Evolutionary conservation across 768 basidiomycete species (phyloP), one percentile per base, ranked within the genome.

Genomic region (Epithele typhae): DNA sequence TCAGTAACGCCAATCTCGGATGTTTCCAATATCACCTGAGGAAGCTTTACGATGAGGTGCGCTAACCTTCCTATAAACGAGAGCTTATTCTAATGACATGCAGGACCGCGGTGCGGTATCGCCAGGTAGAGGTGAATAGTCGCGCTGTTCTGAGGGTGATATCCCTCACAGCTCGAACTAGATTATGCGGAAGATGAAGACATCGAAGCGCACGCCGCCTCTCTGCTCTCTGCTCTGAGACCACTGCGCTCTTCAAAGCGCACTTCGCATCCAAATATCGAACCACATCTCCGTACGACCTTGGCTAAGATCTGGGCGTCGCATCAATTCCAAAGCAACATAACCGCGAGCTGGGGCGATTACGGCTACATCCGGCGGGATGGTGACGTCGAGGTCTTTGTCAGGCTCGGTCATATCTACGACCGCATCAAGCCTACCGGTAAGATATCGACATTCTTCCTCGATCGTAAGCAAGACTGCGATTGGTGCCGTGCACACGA

Each of bases 181-280:
- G 47, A 48, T 15, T 48, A 30, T 19, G 47, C 47, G 3, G 21
- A 42, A n/a, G 47, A 48, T 18, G 47, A 48, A 33, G 47, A 42
- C 19, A 32, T 48, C 4, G 19, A 19, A 5, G 10, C 15, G 0
- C 25, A 32, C 23, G 47, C 47, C 3, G 37, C 36, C 2, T 15
- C 35, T 3, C 34, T 48, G 15, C 47, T 43, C 14, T 9, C 36
- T 3, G 27, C 15, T 17, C 27, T 48, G 14, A 18, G 27, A 22
- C 41, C 4, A 12, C 25, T 24, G 7, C 36, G 36, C n/a, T n/a
- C n/a, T n/a, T n/a, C n/a, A 25, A 17, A 8, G 11, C 15, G 15
- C 2, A 17, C 24, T 1, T 14, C 7, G 1, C 8, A 34, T 2
- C 24, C 37, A 6, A 36, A 43, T 18, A 11, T 48, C 10, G 22